Base-by-base conservation (phyloP, 2,329 filamentous ascomycete genomes). In the Claviceps sp. region DNA sequence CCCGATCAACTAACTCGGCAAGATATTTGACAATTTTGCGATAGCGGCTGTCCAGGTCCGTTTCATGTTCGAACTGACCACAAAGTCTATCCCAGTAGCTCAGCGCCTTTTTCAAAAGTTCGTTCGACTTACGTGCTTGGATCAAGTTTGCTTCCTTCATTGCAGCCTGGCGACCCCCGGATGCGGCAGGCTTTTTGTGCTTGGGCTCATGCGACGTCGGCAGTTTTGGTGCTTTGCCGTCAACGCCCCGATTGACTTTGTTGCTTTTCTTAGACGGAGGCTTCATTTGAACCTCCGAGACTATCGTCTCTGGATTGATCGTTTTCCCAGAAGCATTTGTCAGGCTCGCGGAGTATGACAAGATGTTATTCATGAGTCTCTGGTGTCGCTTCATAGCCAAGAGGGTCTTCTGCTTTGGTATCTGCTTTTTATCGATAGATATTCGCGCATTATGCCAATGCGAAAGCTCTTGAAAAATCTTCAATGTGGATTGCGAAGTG, bases 31-130 rank as follows among this genome's bases (percentile, higher is more conserved):
- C 20, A 13, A 26, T 16, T 24, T 26, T 44, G 20, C 18, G 42
- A 24, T 75, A 79, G 43, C 74, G 68, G 40, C 63, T 68, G 11
- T 66, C 61, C 20, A 69, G 58, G 30, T 70, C 66, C 2, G 51
- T 55, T 53, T 76, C 72, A n/a, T 69, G 69, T 37, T 75, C 68
- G 6, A 80, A 65, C 37, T 70, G 68, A 24, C 65, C 64, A 56
- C 70, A 72, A 2, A 48, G 51, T 37, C 54, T 38, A 22, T 53
- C 50, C 56, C 56, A 57, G 45, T 51, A 47, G 13, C 22, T 22
- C 42, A 52, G 26, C 9, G 45, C 46, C 14, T 16, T 18, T 47
- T 41, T 6, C 34, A 45, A 5, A 51, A 26, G 22, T 53, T 56
- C 34, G 47, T 51, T 30, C 48, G 16, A 52, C 30, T 70, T 71